phyloP scores from a whole-genome alignment of 169 alveolate species.

The Plasmodium malariae region DNA sequence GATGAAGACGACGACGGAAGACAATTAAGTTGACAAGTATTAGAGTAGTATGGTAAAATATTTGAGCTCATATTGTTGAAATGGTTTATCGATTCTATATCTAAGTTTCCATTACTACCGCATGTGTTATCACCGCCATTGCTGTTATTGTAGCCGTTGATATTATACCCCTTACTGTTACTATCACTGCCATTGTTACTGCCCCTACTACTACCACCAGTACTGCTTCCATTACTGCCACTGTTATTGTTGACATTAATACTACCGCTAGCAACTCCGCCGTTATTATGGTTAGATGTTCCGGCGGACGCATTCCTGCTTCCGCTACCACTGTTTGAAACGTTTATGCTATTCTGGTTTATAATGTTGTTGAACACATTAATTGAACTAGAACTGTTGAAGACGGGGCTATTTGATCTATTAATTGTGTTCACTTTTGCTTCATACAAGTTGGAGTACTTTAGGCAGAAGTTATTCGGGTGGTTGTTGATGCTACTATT shows the following conservation, averaged over 20 bases:
- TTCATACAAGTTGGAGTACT: slow-evolving; percentile 22
- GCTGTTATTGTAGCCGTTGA: background rate
- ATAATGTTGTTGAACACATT: slow-evolving; percentile 25
- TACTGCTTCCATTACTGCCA: background rate
- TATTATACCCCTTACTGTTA: background rate
- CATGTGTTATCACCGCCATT: background rate
- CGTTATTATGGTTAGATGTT: background rate
- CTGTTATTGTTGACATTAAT: too few species aligned
- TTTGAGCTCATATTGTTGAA: slow-evolving; percentile 10
- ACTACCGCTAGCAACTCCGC: background rate
- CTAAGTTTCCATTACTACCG: background rate
- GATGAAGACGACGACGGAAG: slow-evolving; percentile 16
- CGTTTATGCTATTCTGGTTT: slow-evolving; percentile 5
- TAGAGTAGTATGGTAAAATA: slow-evolving; percentile 27
- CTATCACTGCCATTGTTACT: background rate
- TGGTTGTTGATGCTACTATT: too few species aligned
- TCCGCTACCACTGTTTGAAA: background rate
- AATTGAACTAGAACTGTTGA: background rate
- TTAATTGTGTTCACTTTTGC: slow-evolving; percentile 18
- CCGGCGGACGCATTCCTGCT: background rate
- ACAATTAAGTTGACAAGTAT: slow-evolving; percentile 24
- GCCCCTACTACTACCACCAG: too few species aligned
- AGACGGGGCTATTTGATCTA: background rate
- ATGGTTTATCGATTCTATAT: background rate
- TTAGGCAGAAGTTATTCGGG: background rate